Evolutionary conservation across 1,284 basidiomycete species (phyloP).

Genomic region (Amylostereum chailletii): DNA sequence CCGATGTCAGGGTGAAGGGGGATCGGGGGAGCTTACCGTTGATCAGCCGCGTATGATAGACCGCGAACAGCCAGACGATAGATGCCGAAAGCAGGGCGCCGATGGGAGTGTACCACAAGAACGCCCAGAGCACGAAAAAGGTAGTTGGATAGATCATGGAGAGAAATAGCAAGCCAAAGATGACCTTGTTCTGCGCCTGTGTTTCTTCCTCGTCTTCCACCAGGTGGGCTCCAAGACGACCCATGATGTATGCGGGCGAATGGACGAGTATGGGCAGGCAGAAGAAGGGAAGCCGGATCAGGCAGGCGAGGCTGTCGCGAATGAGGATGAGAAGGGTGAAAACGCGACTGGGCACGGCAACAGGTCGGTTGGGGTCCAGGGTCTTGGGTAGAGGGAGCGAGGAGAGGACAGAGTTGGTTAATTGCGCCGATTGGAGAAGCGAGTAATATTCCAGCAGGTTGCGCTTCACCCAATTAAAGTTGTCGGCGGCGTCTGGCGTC

Average conservation of each 20-base stretch:
- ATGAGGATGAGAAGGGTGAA: constrained; percentile 72
- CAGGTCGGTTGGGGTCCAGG: constrained; percentile 67
- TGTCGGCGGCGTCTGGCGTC: constrained; percentile 50
- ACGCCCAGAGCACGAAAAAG: constrained; percentile 77
- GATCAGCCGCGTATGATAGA: constrained; percentile 76
- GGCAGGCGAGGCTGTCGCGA: constrained; percentile 63
- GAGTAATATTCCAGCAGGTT: constrained; percentile 80
- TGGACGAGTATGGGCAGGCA: constrained; percentile 77
- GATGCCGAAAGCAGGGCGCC: constrained; percentile 29
- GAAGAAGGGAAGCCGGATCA: constrained; percentile 81
- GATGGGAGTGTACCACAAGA: constrained; percentile 60
- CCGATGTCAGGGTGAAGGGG: constrained; percentile 10
- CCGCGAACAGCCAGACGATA: constrained; percentile 64
- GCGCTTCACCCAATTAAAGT: constrained; percentile 54
- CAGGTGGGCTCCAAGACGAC: constrained; percentile 62
- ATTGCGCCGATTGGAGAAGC: constrained; percentile 72
- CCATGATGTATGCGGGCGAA: constrained; percentile 76
- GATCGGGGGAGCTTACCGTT: constrained; percentile 42
- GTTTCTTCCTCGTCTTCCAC: constrained; percentile 86
- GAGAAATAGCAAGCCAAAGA: constrained; percentile 71
- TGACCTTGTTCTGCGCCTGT: constrained; percentile 88
- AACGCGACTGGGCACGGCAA: constrained; percentile 74
- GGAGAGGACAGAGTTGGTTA: constrained; percentile 78
- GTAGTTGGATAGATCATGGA: constrained; percentile 72
- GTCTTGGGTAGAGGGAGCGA: constrained; percentile 71